Evolutionary conservation across 495 filamentous ascomycete genomes (phyloP).

Genomic region (Penicillium argentinense): DNA sequence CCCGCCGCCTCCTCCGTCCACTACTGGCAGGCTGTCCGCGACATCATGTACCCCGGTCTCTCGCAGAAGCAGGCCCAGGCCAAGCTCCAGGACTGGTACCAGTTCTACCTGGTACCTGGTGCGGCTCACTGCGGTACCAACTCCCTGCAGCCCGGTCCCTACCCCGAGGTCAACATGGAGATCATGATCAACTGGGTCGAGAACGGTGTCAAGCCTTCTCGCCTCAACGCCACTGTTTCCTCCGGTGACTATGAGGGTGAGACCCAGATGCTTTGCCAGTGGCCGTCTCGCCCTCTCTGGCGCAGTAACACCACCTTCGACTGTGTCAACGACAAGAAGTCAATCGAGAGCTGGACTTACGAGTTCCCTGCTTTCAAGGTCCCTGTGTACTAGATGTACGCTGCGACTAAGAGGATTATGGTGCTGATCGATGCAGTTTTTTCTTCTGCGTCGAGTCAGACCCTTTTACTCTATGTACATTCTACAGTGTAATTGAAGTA

Average conservation of each 20-base stretch:
- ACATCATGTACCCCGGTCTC: constrained; percentile 45
- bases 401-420: neutral
- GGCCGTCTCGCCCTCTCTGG: constrained; percentile 48
- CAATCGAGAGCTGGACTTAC: constrained; percentile 41
- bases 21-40: constrained; percentile 51
- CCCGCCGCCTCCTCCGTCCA: constrained; percentile 49
- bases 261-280: constrained; percentile 47
- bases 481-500: too few species aligned
- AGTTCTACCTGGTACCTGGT: constrained; percentile 51
- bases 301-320: constrained; percentile 31
- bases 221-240: constrained; percentile 40
- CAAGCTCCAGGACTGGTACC: constrained; percentile 54
- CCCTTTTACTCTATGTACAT: too few species aligned
- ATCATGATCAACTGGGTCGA: constrained; percentile 56
- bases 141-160: constrained; percentile 45
- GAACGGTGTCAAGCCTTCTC: constrained; percentile 41
- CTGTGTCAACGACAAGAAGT: constrained; percentile 46
- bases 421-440: too few species aligned
- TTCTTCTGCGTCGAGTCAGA: too few species aligned
- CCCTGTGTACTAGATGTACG: constrained; percentile 23
- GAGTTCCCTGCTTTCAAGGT: constrained; percentile 31
- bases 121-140: constrained; percentile 50
- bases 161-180: constrained; percentile 42
- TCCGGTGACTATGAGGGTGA: constrained; percentile 35
- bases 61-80: constrained; percentile 30